These are phyloP conservation scores for Aspergillus aculeatinus DNA, from an alignment of 2,329 filamentous ascomycete species.

Conservation along the genomic window DNA sequence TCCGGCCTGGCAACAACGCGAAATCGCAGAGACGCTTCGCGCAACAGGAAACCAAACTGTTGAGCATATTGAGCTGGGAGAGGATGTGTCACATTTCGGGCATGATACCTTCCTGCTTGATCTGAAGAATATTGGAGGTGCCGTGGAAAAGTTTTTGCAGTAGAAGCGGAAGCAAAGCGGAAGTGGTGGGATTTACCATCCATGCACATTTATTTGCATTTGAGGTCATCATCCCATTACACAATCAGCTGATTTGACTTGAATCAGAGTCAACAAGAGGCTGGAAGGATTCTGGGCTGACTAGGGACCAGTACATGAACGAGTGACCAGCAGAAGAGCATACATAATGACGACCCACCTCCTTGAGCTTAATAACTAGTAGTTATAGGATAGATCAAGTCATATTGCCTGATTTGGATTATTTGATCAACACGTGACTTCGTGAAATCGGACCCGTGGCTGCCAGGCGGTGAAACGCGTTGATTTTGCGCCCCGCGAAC, in stretches of 20 bases:
- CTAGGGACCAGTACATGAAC: no score
- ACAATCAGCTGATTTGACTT: not conserved
- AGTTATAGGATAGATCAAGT: no score
- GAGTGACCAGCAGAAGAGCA: no score
- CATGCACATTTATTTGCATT: not conserved
- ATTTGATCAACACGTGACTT: no score
- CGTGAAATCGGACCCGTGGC: no score
- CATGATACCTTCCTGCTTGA: slow-evolving; percentile 96
- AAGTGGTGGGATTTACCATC: not conserved
- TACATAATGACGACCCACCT: no score
- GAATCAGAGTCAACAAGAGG: no score
- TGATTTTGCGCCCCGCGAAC: not conserved
- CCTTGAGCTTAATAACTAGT: no score
- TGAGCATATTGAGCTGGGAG: slow-evolving; percentile 84
- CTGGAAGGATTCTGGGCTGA: no score
- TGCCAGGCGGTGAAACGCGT: slow-evolving; percentile 9
- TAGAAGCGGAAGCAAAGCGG: slow-evolving; percentile 34
- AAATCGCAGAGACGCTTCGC: slow-evolving; percentile 81
- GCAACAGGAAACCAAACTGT: slow-evolving; percentile 77
- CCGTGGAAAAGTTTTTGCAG: slow-evolving; percentile 73
- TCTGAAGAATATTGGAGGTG: slow-evolving; percentile 85
- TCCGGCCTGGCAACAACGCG: slow-evolving; percentile 95
- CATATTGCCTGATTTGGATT: no score
- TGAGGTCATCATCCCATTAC: not conserved
- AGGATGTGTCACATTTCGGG: slow-evolving; percentile 91